Evolutionary conservation across 192 early-diverging fungal species (phyloP), one percentile per base, ranked within the genome.

Genomic region (Diversispora eburnea): DNA sequence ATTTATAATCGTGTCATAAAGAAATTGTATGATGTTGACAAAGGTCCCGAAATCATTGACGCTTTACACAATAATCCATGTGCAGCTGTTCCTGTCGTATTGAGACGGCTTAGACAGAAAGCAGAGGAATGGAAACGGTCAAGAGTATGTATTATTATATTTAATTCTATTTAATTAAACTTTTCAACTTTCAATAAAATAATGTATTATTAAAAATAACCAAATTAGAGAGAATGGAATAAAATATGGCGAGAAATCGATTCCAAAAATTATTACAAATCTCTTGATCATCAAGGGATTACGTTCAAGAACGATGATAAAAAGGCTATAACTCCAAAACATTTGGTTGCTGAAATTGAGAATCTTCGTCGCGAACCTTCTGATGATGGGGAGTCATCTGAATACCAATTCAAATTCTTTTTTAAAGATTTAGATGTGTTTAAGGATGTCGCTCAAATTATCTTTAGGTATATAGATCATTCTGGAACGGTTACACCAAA

Each of bases 181-280:
- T 20, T 4, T 6, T 12, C 52, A n/a, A n/a, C n/a, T n/a, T 17
- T 1, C 4, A 4, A 6, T 19, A 45, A 49, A 7, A 43, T 45
- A 25, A 3, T 20, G 2, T 47, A 47, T 13, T 22, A 74, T 52
- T 33, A 8, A 3, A 9, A 33, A 13, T 46, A 45, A 55, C 76
- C 70, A 51, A 75, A 74, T 66, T 84, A 96, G 86, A 91, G 95
- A 64, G 94, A 97, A 70, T 95, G 90, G 89, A 93, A 94, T 83
- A 95, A 96, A 79, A 89, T 97, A 33, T 99, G 98, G 98, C 90
- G 95, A 22, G 96, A 98, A 73, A 83, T 90, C 46, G 96, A 99
- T 56, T 75, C 86, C 61, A 95, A 95, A 75, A 98, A 97, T 85
- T 98, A 90, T 81, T 93, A 94, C 78, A 94, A 93, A 56, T 88